Evolutionary conservation across 2,329 filamentous ascomycete species (phyloP).

Genomic region (Colletotrichum spinosum): DNA sequence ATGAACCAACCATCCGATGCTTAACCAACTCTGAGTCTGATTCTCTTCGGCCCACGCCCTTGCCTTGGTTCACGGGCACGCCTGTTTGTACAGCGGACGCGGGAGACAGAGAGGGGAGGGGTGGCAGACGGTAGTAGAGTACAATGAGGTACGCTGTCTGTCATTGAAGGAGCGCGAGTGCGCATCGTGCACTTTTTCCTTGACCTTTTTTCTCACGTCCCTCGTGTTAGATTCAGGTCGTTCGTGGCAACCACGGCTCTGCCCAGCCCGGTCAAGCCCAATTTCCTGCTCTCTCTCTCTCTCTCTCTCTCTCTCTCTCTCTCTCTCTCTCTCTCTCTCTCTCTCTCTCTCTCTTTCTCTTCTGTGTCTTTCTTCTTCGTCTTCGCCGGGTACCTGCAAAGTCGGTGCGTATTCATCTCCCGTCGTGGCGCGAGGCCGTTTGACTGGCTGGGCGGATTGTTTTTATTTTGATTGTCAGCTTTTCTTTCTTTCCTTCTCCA

Average conservation of each 20-base stretch:
- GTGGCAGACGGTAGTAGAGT: background rate
- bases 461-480: no score
- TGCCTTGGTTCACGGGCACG: background rate
- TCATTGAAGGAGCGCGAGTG: background rate
- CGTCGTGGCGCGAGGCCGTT: constrained; percentile 10
- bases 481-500: background rate
- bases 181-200: background rate
- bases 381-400: constrained; percentile 22
- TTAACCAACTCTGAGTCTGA: constrained; percentile 12
- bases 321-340: constrained; percentile 3
- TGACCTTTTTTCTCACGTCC: background rate
- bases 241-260: constrained; percentile 24
- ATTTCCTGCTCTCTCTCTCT: constrained; percentile 2
- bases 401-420: constrained; percentile 18
- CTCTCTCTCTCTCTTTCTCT: background rate
- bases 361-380: constrained; percentile 8
- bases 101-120: background rate
- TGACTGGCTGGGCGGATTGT: background rate
- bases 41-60: background rate
- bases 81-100: constrained; percentile 2
- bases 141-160: background rate
- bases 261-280: constrained; percentile 23
- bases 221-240: constrained; percentile 16
- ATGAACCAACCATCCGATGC: constrained; percentile 20
- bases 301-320: background rate